Evolutionary conservation across 495 filamentous ascomycete species (phyloP).

Genomic region (Tuber calosporum): DNA sequence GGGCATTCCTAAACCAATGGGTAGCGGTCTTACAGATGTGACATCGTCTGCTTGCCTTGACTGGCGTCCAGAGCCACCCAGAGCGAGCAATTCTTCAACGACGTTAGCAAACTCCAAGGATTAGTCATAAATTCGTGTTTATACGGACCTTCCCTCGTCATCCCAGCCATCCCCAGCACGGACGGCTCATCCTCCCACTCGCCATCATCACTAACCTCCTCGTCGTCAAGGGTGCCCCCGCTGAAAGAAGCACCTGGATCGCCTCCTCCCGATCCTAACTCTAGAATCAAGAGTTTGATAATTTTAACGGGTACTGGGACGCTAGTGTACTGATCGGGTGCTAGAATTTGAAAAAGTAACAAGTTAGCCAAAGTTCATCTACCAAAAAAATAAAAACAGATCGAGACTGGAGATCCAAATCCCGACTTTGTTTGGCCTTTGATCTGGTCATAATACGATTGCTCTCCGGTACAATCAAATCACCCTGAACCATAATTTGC

Average conservation of each 20-base stretch:
- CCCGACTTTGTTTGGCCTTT: constrained; percentile 59
- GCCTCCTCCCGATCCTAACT: constrained; percentile 60
- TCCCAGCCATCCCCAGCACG: constrained; percentile 60
- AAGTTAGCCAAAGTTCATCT: constrained; percentile 12
- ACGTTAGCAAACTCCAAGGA: constrained; percentile 6
- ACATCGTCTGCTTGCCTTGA: constrained; percentile 78
- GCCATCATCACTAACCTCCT: constrained; percentile 57
- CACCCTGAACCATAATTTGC: constrained; percentile 78
- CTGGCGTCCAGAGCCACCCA: constrained; percentile 51
- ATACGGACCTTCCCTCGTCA: constrained; percentile 43
- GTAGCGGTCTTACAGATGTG: constrained; percentile 47
- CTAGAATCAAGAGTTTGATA: constrained; percentile 87
- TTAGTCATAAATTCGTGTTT: neutral
- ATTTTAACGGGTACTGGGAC: constrained; percentile 87
- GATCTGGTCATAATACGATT: constrained; percentile 90
- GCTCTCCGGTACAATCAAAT: constrained; percentile 72
- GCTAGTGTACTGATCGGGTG: constrained; percentile 84
- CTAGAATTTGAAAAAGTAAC: constrained; percentile 42
- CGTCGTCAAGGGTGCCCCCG: constrained; percentile 48
- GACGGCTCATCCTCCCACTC: constrained; percentile 89
- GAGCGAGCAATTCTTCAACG: constrained; percentile 64
- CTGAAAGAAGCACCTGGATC: constrained; percentile 47
- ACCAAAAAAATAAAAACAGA: constrained; percentile 24
- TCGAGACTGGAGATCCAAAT: constrained; percentile 42
- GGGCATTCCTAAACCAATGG: neutral